Evolutionary conservation across 768 basidiomycete genomes (phyloP), one percentile per base, ranked within the genome.

Genomic region (Pleurotus pulmonarius): DNA sequence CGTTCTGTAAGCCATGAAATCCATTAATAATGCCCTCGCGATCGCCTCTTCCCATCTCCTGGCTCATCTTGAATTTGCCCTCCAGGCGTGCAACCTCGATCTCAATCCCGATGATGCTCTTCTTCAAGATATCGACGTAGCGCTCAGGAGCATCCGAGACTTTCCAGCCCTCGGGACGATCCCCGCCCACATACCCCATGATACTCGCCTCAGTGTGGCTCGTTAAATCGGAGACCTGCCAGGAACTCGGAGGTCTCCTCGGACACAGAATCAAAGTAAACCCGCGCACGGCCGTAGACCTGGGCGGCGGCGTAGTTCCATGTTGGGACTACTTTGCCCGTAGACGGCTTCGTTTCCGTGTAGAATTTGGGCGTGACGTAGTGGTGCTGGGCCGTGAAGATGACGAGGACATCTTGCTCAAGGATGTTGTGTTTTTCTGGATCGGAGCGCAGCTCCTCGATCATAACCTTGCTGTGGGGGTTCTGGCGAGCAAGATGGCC

Each of bases 281-380:
- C 46, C 58, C 45, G 61, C 51, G 60, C 62, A 25, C 51, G 55
- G 13, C 67, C 67, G 44, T 65, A 66, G 37, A 61, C 62, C 60
- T 68, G 62, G 16, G 66, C 67, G 2, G 67, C 65, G 26, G 61
- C 55, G 58, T 66, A 68, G 58, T 68, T 56, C 67, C 67, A 68
- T 4, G 67, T 68, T 0, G 65, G 64, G 1, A 66, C 67, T 24
- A 64, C 63, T 49, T 66, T 66, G 15, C 63, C 67, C n/a, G 65
- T 65, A 4, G 57, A 20, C 18, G 65, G 65, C 55, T 68, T 68
- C n/a, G 67, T 67, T 58, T 57, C 58, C 15, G 55, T 60, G 64
- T 67, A 67, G 55, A 64, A 66, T 52, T 61, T 65, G 4, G 66
- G 65, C 16, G 66, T 62, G 12, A 67, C 59, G 56, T 67, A 67